Evolutionary conservation across 306 rosid species (phyloP).

Genomic region (Cucurbita pepo): DNA sequence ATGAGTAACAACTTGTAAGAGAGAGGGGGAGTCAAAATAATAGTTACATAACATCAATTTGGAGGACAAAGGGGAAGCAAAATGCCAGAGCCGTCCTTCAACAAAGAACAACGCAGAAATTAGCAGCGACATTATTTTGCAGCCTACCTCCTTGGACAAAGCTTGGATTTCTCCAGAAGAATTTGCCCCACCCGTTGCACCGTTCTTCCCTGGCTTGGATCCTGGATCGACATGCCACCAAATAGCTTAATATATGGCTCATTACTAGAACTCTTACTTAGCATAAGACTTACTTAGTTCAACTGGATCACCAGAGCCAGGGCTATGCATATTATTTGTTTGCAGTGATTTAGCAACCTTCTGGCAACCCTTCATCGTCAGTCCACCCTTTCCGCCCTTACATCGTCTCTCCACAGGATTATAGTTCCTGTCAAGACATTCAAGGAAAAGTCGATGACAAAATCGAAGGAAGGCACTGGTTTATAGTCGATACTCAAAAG

Average conservation of each 20-base stretch:
- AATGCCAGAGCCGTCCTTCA: background rate
- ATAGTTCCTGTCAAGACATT: slow-evolving; percentile 41
- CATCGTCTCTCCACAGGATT: slow-evolving; percentile 71
- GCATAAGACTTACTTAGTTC: slow-evolving; percentile 12
- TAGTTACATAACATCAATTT: background rate
- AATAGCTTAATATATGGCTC: slow-evolving; percentile 6
- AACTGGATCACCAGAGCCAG: slow-evolving; percentile 21
- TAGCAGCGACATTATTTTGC: background rate
- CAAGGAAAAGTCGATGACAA: background rate
- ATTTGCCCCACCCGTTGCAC: slow-evolving; percentile 25
- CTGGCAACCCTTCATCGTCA: slow-evolving; percentile 25
- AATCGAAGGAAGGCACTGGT: background rate
- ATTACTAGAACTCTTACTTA: slow-evolving; percentile 13
- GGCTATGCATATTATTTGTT: slow-evolving; percentile 25
- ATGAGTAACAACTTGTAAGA: background rate
- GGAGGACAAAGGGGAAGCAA: background rate
- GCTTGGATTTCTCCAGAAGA: slow-evolving; percentile 47
- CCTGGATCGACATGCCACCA: slow-evolving; percentile 23
- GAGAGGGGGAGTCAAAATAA: background rate
- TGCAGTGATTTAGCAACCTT: slow-evolving; percentile 63
- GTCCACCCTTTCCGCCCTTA: slow-evolving; percentile 61
- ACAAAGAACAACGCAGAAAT: slow-evolving; percentile 1
- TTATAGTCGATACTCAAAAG: background rate
- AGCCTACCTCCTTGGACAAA: slow-evolving; percentile 64
- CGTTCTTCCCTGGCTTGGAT: slow-evolving; percentile 41